Evolutionary conservation across 2,329 filamentous ascomycete species (phyloP), one percentile per base, ranked within the genome.

Genomic region (Ceratocystis diversiconidia): DNA sequence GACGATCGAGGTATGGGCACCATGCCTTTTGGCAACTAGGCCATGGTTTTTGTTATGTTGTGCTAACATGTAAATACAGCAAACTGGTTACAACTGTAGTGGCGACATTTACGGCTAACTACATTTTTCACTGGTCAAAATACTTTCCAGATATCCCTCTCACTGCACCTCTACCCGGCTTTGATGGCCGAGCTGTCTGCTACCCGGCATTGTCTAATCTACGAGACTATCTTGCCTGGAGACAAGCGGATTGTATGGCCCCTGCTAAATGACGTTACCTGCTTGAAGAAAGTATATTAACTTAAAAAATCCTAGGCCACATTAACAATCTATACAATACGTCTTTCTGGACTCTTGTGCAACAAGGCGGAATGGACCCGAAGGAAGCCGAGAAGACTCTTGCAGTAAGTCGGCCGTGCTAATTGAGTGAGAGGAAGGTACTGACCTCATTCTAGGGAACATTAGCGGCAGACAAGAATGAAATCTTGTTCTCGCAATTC

Each of bases 241-340:
- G 94, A 70, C 94, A 99, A 75, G 94, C 89, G 55, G 94, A 99
- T 74, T 97, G 94, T 94, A 74, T 74, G 86, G n/a, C 10, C 15
- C 55, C 15, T n/a, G 5, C 30, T 30, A 8, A 36, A 36, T 17
- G 7, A 36, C 17, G 3, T 15, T 8, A 15, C 15, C 15, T 22
- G 17, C 1, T n/a, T 15, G 55, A 36, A 17, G 15, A 4, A 28
- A 3, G 32, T 32, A 61, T 10, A 36, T 70, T 72, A 68, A 73
- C 52, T 15, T 44, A 2, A 32, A 10, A 10, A 0, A 8, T 67
- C 32, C 46, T 46, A 92, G 89, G 89, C 70, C 94, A 99, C 73
- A 95, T 99, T 71, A 99, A 99, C 75, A 99, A 99, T 72, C 82
- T 99, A 3, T 99, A 96, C 76, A 99, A 99, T 74, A 99, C 94